Evolutionary conservation across 2,329 filamentous ascomycete species (phyloP).

Genomic region (Botrytis paeoniae): DNA sequence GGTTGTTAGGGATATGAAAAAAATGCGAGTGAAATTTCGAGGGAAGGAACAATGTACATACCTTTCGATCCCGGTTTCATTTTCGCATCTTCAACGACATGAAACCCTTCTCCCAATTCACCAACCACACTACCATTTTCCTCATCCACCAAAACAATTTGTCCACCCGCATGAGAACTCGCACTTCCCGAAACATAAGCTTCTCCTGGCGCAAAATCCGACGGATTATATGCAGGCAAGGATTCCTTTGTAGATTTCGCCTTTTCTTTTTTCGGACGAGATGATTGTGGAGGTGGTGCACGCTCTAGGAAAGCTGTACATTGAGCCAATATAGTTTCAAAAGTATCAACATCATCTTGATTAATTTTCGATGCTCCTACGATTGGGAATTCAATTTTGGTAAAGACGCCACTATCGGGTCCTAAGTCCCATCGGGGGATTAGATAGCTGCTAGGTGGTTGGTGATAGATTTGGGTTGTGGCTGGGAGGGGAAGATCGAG

Average conservation of each 20-base stretch:
- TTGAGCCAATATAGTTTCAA: constrained; percentile 96
- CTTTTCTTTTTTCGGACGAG: constrained; percentile 27
- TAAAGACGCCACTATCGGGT: constrained; percentile 84
- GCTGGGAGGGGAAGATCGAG: constrained; percentile 90
- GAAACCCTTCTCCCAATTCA: constrained; percentile 78
- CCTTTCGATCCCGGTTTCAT: constrained; percentile 89
- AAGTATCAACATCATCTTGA: constrained; percentile 92
- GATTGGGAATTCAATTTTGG: constrained; percentile 82
- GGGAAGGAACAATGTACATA: constrained; percentile 41
- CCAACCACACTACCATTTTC: constrained; percentile 95
- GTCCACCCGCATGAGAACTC: constrained; percentile 59
- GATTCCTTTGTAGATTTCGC: constrained; percentile 34
- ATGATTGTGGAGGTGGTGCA: constrained; percentile 52
- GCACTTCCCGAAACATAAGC: constrained; percentile 66
- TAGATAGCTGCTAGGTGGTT: constrained; percentile 87
- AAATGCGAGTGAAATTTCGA: constrained; percentile 2
- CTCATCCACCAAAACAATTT: constrained; percentile 91
- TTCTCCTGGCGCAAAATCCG: constrained; percentile 74
- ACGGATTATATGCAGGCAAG: constrained; percentile 71
- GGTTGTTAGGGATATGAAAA: constrained; percentile 16
- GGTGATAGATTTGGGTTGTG: constrained; percentile 95
- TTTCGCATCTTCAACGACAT: constrained; percentile 72
- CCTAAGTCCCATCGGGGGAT: constrained; percentile 95
- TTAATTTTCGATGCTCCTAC: constrained; percentile 68
- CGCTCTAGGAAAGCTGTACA: constrained; percentile 94